A percentile compares a stretch with the other conserved stretches of the same genome.
These are phyloP conservation scores for Fusarium cyanostomum DNA, from an alignment of 2,329 filamentous ascomycete species.

Conservation along the genomic window DNA sequence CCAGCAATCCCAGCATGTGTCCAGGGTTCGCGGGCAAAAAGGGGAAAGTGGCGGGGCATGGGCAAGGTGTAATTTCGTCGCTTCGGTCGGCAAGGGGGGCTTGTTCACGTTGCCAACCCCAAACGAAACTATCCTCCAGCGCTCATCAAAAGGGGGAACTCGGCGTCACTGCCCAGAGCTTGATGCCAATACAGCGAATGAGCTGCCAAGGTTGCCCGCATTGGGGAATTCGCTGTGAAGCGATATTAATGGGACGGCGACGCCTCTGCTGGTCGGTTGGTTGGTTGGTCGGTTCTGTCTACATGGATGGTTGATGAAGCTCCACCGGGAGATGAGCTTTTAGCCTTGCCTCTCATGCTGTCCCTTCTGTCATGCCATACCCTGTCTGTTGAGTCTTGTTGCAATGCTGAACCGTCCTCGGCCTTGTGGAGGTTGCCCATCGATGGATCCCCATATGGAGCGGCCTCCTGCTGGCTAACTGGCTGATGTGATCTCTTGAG, in stretches of 20 bases:
- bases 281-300: conserved; percentile 5
- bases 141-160: background rate
- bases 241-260: conserved; percentile 37
- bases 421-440: background rate
- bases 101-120: conserved; percentile 18
- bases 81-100: conserved; percentile 29
- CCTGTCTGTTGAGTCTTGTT: background rate
- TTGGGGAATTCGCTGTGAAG: conserved; percentile 26
- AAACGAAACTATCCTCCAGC: conserved; percentile 13
- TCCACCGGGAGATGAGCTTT: conserved; percentile 36
- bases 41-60: conserved; percentile 42
- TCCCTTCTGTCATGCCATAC: background rate
- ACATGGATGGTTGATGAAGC: conserved; percentile 16
- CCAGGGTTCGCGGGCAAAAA: conserved; percentile 33
- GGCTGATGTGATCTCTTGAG: background rate
- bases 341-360: conserved; percentile 16
- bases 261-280: conserved; percentile 29
- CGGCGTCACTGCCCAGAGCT: conserved; percentile 3
- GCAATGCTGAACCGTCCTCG: background rate
- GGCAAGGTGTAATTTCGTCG: conserved; percentile 41
- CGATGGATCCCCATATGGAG: conserved; percentile 15
- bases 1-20: conserved; percentile 13
- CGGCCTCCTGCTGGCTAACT: conserved; percentile 4
- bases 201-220: conserved; percentile 17
- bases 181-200: conserved; percentile 27